Base-by-base conservation (phyloP, 305 asterid genomes). In the Solanum hybrid region DNA sequence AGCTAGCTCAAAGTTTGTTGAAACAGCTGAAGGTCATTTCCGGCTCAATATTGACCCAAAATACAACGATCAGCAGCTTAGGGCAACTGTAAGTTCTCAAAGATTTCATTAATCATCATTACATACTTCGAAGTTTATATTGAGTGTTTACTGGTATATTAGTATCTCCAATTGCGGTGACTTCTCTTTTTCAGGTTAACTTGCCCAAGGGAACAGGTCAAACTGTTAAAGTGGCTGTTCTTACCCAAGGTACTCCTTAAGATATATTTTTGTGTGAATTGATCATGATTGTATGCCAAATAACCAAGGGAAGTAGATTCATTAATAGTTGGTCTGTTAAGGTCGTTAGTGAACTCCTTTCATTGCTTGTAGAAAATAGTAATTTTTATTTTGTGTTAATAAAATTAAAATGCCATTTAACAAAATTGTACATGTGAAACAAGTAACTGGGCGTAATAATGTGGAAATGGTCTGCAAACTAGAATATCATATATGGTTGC, bases 151-250 rank as follows among this genome's bases (percentile, higher is more conserved):
- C 45, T 73, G 68, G 86, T 87, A 91, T 80, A 86, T 83, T 85
- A 89, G 27, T 32, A 70, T 57, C 33, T 81, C 33, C 20, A 87
- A 86, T 80, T 57, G 12, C 17, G 36, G 3, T 73, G 75, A 37
- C 87, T 57, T 87, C 22, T 87, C 37, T 92, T 15, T 91, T 94
- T 89, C 92, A 97, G 99, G 99, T 97, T 82, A 97, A 97, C 94
- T 93, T 97, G 93, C 99, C 99, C 70, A 97, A 95, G 92, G 99
- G 99, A 86, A 97, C 99, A 90, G 99, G 99, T 83, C 99, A 97
- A 91, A 91, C 95, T 9, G 93, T 97, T 91, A 96, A 93, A 94
- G 96, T 97, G 93, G 99, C 98, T 38, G 99, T 97, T 75, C 98
- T 97, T 90, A 97, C 99, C n/a, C 99, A 97, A 96, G 99, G 99